Evolutionary conservation across 495 filamentous ascomycete genomes (phyloP), one percentile per base, ranked within the genome.

Genomic region (Penicillium bovifimosum): DNA sequence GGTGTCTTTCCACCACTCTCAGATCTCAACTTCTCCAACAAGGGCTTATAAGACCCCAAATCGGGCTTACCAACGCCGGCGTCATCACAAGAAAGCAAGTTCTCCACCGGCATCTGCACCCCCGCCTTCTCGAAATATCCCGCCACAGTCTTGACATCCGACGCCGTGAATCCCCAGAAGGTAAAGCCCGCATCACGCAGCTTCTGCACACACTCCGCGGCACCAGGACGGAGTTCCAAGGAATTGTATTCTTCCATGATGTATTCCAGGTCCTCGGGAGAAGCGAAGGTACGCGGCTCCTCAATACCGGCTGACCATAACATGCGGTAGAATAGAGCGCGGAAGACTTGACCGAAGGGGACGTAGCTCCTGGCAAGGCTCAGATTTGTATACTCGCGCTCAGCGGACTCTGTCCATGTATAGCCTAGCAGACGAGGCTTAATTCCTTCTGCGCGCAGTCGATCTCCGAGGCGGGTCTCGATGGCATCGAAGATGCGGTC

Each of bases 141-240:
- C 8, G 58, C 41, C 10, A 76, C 70, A 5, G 71, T 50, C 16
- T 50, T 58, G 8, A 56, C 26, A 58, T 74, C 71, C 7, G 64
- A 72, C 0, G 72, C 68, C 5, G 73, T 76, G 9, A 76, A 65
- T 1, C 60, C 64, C 73, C 73, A 76, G 3, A 74, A 61, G 1
- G 62, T 73, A 29, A 75, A 76, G 7, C 70, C 70, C 1, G 59
- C 66, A 46, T 69, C 54, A 5, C 65, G 62, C 2, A 76, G 60
- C 56, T 66, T 70, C 20, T 61, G 32, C 1, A 75, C 54, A 43
- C 65, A 69, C 40, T 75, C 66, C 7, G 39, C 56, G 0, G 60
- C 59, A 10, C 64, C 72, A 6, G 64, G 60, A 1, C 72, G 55
- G 50, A 69, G 28, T 0, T 60, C 56, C 9, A 75, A 55, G 9